These are phyloP conservation scores for Saussurea involucrata DNA, from an alignment of 129 eudicot genomes.

Conservation along the genomic window DNA sequence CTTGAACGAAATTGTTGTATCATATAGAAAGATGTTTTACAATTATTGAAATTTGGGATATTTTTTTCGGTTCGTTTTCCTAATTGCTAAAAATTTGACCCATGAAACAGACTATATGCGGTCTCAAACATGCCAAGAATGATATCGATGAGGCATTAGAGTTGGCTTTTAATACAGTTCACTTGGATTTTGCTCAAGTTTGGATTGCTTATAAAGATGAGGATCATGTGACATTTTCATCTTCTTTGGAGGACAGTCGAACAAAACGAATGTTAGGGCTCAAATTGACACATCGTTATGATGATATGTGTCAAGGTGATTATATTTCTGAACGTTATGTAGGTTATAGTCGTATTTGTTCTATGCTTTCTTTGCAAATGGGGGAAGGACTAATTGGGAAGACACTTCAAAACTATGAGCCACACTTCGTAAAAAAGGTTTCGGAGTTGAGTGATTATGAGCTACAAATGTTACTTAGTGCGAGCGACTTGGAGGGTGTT, in stretches of 20 bases:
- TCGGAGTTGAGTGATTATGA: too few species aligned
- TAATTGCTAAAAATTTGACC: background rate
- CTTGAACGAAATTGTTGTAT: background rate
- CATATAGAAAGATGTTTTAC: background rate
- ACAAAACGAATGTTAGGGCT: background rate
- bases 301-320: too few species aligned
- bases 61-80: background rate
- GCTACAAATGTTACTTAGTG: too few species aligned
- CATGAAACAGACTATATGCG: constrained; percentile 4
- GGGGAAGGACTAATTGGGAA: background rate
- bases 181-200: background rate
- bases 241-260: background rate
- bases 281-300: constrained; percentile 7
- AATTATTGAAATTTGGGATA: background rate
- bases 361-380: background rate
- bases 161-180: background rate
- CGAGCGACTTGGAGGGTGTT: too few species aligned
- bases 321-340: too few species aligned
- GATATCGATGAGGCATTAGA: background rate
- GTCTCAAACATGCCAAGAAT: background rate
- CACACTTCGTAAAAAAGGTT: background rate
- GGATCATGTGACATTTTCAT: background rate
- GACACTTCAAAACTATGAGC: background rate
- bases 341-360: background rate
- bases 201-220: constrained; percentile 7